A percentile compares a stretch with the other conserved stretches of the same genome.
These are phyloP conservation scores for Fusarium verticillioides DNA, from an alignment of 2,329 filamentous ascomycete genomes.

Conservation along the genomic window DNA sequence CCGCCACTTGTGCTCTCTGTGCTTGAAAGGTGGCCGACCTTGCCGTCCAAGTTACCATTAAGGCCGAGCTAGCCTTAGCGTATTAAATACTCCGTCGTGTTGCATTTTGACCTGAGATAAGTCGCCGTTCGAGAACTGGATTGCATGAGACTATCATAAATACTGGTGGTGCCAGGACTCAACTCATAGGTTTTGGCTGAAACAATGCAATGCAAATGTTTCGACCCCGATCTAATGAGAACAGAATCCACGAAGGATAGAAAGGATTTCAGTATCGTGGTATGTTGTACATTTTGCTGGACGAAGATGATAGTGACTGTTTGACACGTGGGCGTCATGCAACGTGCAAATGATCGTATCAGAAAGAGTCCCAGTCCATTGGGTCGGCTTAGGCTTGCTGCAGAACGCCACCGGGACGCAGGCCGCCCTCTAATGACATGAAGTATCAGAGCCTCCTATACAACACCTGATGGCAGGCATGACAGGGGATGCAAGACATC, in stretches of 20 bases:
- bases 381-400: background rate
- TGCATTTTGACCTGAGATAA: background rate
- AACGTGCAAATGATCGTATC: background rate
- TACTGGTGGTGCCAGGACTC: too few relatives aligned
- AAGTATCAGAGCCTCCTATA: background rate
- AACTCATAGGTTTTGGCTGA: background rate
- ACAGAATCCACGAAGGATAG: background rate
- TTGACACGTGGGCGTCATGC: background rate
- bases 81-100: too few relatives aligned
- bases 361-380: background rate
- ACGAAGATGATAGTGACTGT: accelerated
- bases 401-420: background rate
- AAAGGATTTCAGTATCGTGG: accelerated
- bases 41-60: background rate
- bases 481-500: background rate
- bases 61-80: background rate
- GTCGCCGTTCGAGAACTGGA: background rate
- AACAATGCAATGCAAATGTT: background rate
- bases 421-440: background rate
- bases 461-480: background rate
- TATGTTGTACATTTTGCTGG: too few relatives aligned
- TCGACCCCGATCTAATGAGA: background rate
- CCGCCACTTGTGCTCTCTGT: background rate
- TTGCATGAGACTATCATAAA: background rate
- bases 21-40: background rate